Conservation (phyloP, 257 asterid species). For the Solanum chiquidenum region DNA sequence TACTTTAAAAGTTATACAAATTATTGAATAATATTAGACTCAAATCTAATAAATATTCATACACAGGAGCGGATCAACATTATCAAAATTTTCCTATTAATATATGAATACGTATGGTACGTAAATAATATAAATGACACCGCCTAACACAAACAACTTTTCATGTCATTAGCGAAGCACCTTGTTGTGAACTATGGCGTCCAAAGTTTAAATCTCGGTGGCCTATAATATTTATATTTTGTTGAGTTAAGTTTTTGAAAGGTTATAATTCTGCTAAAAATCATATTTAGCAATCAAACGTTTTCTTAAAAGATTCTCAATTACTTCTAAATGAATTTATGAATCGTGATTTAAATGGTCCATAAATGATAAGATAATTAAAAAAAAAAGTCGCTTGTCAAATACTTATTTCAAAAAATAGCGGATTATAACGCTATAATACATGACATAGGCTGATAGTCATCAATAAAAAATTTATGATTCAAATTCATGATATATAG, state of each 20-base stretch:
- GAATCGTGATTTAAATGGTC: background rate
- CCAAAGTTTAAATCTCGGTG: background rate
- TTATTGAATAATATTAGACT: background rate
- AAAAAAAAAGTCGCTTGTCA: rapidly evolving
- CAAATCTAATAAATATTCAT: background rate
- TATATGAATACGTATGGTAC: background rate
- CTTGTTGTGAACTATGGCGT: background rate
- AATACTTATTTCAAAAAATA: background rate
- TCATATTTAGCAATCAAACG: background rate
- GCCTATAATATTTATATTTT: background rate
- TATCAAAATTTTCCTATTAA: background rate
- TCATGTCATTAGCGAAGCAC: background rate
- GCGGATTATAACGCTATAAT: background rate
- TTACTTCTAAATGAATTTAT: background rate
- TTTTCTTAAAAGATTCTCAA: background rate
- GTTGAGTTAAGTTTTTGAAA: background rate
- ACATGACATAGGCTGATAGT: background rate
- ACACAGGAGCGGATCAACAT: background rate
- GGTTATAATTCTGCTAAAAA: background rate
- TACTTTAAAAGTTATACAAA: background rate
- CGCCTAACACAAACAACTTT: background rate
- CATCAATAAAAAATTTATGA: no score
- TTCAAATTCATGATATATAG: background rate
- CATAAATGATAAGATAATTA: background rate
- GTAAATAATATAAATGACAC: background rate